Evolutionary conservation across 2,329 filamentous ascomycete genomes (phyloP), one percentile per base, ranked within the genome.

Genomic region (Colletotrichum sp.): DNA sequence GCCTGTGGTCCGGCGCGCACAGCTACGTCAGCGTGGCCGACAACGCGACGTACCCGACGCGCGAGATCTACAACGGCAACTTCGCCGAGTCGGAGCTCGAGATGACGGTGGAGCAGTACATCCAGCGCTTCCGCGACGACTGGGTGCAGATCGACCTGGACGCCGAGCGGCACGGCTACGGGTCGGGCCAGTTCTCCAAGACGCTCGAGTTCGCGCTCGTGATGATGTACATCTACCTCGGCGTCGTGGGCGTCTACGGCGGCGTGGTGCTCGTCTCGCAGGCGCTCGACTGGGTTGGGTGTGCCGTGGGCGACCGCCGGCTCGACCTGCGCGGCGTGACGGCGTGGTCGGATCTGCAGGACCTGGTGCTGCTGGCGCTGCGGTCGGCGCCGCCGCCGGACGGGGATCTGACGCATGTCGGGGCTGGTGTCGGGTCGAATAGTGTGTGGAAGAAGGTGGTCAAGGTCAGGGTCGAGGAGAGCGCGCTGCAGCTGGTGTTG

Each of bases 171-270:
- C 48, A 71, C 68, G 68, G 68, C 36, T 71, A 64, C 58, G 68
- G 68, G 32, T 64, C 68, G 2, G 68, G 68, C 3, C 68, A 71
- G 38, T 34, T 15, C 26, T 65, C 57, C 26, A 65, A 64, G 36
- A 71, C 68, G 38, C 30, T 71, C n/a, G n/a, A 52, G n/a, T 71
- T 71, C 30, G 68, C 68, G 8, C 60, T 71, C 12, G 34, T 71
- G n/a, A 52, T 71, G 24, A 71, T 71, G 58, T 71, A 71, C 68
- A 71, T 71, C 58, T 71, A 71, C 36, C 57, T 71, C 12, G 68
- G 68, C 57, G 30, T 55, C 13, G 68, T 71, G 0, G 68, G 30
- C 28, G 26, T 65, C 24, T 71, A 71, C 43, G 68, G 68, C 38
- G 13, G 18, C 1, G 26, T 48, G 6, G 60, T 71, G 15, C 6